Evolutionary conservation across 2,329 filamentous ascomycete species (phyloP), one percentile per base, ranked within the genome.

Genomic region (Diaporthe citri): DNA sequence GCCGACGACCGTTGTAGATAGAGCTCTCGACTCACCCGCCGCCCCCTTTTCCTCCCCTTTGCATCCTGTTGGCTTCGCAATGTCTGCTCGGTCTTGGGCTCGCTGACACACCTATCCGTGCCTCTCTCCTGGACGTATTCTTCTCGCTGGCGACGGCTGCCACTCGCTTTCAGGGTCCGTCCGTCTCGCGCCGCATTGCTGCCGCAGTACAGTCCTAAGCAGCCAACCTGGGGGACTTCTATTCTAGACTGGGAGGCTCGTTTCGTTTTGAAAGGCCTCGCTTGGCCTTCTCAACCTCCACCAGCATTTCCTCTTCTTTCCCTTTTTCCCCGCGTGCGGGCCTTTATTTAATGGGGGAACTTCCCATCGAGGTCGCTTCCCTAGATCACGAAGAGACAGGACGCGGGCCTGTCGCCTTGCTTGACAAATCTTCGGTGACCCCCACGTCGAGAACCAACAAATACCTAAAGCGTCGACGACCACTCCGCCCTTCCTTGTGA

Each of bases 371-470:
- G 51, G 46, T 55, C 17, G 64, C 39, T 71, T 22, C 34, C 43
- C 72, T 48, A 51, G 34, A 36, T 20, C 48, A 25, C 34, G 34
- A 52, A 55, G 22, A 55, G 64, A 20, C 48, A n/a, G 46, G 71
- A 66, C 62, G 57, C 48, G 39, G 25, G 22, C 46, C 64, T 51
- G 31, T 67, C 57, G 71, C 71, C 59, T 51, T 51, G 10, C 31
- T 55, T 39, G 71, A 64, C 56, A 52, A 60, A 55, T 62, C 52
- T 20, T 28, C 57, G 13, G 57, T 55, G 25, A 62, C 41, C 71
- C 48, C 71, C 72, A 73, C 60, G 72, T 57, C 60, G 62, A 69
- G 59, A 48, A 56, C 48, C 71, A 73, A 69, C 71, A 69, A n/a
- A 52, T 39, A 15, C 57, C 56, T 48, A 72, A 60, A 41, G 17